A percentile compares a stretch with the other conserved stretches of the same genome.
These are phyloP conservation scores for Entomortierella chlamydospora DNA, from an alignment of 192 early-diverging fungal genomes.

Conservation along the genomic window DNA sequence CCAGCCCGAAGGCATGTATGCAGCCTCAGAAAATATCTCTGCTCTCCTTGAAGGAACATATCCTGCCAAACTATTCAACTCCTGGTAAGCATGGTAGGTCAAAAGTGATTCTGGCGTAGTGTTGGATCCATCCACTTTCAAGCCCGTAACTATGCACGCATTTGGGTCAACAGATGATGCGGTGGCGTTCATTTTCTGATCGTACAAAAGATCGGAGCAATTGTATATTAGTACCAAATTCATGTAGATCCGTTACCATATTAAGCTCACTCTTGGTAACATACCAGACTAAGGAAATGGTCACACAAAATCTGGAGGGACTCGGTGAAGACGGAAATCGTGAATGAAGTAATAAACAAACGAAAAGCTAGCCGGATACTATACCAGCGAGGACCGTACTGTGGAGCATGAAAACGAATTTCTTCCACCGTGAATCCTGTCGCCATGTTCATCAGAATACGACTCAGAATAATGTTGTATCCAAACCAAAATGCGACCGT, in stretches of 20 bases:
- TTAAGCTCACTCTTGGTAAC: neutral
- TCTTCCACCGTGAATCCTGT: constrained; percentile 34
- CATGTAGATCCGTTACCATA: neutral
- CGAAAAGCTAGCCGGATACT: constrained; percentile 20
- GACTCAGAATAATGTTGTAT: constrained; percentile 41
- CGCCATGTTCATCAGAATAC: constrained; percentile 19
- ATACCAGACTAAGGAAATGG: constrained; percentile 36
- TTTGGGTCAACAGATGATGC: constrained; percentile 36
- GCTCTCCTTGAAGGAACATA: constrained; percentile 9
- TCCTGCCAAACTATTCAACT: constrained; percentile 24
- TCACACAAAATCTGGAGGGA: constrained; percentile 44
- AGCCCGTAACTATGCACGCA: constrained; percentile 36
- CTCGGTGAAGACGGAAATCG: constrained; percentile 26
- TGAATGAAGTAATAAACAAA: constrained; percentile 24
- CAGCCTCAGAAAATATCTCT: constrained; percentile 35
- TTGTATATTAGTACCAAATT: neutral
- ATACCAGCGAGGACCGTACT: constrained; percentile 51
- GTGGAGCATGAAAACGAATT: constrained; percentile 32
- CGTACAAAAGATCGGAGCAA: neutral
- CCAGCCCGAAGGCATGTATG: constrained; percentile 32
- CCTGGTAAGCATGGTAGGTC: constrained; percentile 52
- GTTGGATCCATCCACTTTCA: constrained; percentile 35
- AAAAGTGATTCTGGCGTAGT: constrained; percentile 20
- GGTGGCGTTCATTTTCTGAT: constrained; percentile 39
- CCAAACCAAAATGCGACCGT: constrained; percentile 34